Evolutionary conservation across 2,329 filamentous ascomycete genomes (phyloP).

Genomic region (Coniochaeta sp.): DNA sequence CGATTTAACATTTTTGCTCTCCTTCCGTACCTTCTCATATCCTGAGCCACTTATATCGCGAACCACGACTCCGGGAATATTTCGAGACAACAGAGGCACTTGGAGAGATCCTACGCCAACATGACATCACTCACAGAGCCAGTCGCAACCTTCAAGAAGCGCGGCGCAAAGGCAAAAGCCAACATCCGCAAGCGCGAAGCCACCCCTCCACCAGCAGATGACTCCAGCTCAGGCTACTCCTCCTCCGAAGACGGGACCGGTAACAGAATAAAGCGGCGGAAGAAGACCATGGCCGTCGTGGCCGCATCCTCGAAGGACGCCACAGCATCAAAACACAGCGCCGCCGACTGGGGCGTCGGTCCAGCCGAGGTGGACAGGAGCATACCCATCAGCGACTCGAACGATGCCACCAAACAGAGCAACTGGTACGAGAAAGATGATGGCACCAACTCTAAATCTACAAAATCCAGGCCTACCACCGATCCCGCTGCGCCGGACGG

Average conservation of each 20-base stretch:
- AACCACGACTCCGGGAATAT: too few relatives aligned
- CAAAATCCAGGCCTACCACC: slow-evolving; percentile 38
- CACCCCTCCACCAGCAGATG: slow-evolving; percentile 61
- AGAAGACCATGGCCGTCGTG: slow-evolving; percentile 49
- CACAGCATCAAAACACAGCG: neutral
- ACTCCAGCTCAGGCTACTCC: slow-evolving; percentile 54
- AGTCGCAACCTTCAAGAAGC: slow-evolving; percentile 77
- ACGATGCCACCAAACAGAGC: slow-evolving; percentile 82
- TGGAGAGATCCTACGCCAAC: neutral
- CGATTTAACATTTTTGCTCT: too few relatives aligned
- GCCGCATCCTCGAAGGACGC: slow-evolving; percentile 54
- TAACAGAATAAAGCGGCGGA: slow-evolving; percentile 71
- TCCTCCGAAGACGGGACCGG: slow-evolving; percentile 73
- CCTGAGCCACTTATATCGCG: too few relatives aligned
- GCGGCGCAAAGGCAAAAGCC: slow-evolving; percentile 66
- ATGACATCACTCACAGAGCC: slow-evolving; percentile 22
- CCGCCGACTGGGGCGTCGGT: neutral
- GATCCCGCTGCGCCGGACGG: slow-evolving; percentile 44
- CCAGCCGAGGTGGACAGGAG: slow-evolving; percentile 45
- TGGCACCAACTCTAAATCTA: slow-evolving; percentile 26
- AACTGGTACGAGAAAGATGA: slow-evolving; percentile 84
- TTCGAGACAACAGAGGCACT: too few relatives aligned
- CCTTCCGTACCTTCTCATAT: too few relatives aligned
- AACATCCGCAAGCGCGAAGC: slow-evolving; percentile 75
- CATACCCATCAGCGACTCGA: slow-evolving; percentile 56